Evolutionary conservation across 2,329 filamentous ascomycete genomes (phyloP), one percentile per base, ranked within the genome.

Genomic region (Gnomoniopsis sp.): DNA sequence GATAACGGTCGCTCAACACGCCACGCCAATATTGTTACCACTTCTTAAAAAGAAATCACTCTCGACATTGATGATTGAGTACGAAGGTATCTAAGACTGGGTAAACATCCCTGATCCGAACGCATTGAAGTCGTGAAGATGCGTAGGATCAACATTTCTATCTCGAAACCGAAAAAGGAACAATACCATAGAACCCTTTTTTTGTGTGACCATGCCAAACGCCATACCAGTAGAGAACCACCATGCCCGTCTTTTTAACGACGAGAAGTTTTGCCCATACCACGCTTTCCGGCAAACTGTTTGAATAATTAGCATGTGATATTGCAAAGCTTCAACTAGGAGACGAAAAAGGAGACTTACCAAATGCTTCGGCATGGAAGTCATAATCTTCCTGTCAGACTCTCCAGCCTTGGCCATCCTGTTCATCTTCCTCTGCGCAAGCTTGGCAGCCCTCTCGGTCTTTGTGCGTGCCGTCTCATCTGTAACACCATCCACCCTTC

Each of bases 361-460:
- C 84, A 99, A 81, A 79, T 98, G 95, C 79, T 96, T 99, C 63
- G 88, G 85, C 75, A 96, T 77, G 55, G 90, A 83, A 41, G 90
- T 89, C 57, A 88, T 88, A 62, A 87, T 86, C 77, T 98, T 93
- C 72, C 96, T 87, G 82, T 99, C 95, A 62, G 89, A 93, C 80
- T 99, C 95, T 81, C 95, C 95, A 82, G 96, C 91, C 74, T 93
- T 88, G 48, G 95, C 95, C 89, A 96, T 95, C 65, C 93, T 86
- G 81, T 99, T 99, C 92, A 96, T 97, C 85, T 92, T 93, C 83
- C 93, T 92, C 87, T 99, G 96, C 69, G 88, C 83, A 72, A 99
- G 78, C 83, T 96, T 98, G 71, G 87, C 83, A 72, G 96, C 80
- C 69, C 88, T 87, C 75, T 96, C 93, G 41, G 91, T 92, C 84